phyloP scores from a whole-genome alignment of 371 early-diverging fungal genomes.

The Mucor irregularis region DNA sequence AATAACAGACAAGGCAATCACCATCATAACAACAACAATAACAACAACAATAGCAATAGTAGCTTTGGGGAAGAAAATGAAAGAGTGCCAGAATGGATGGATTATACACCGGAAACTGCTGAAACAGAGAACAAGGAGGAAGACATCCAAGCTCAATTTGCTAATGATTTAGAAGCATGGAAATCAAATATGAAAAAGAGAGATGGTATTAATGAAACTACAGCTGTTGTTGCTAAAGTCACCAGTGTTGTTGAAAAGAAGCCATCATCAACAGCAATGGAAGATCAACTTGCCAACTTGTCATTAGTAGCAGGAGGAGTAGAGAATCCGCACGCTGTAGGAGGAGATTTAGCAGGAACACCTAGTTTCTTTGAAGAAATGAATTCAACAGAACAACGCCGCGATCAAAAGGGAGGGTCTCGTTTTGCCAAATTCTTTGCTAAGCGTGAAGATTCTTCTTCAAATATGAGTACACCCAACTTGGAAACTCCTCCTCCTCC shows the following conservation, averaged over 20 bases:
- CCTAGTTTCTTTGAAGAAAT: conserved; percentile 19
- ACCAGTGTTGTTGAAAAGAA: background rate
- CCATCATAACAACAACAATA: background rate
- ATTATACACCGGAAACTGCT: conserved; percentile 56
- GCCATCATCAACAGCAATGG: no score
- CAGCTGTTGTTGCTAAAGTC: background rate
- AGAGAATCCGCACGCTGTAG: background rate
- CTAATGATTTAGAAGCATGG: conserved; percentile 66
- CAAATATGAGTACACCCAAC: no score
- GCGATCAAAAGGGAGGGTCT: conserved; percentile 49
- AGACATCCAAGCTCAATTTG: conserved; percentile 32
- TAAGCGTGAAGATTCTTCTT: conserved; percentile 47
- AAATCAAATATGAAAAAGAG: conserved; percentile 65
- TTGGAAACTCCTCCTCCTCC: background rate
- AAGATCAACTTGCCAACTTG: background rate
- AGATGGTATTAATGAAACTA: conserved; percentile 29
- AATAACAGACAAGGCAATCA: background rate
- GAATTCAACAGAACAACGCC: conserved; percentile 9
- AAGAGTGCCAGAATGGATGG: conserved; percentile 69
- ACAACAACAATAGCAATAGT: conserved; percentile 2
- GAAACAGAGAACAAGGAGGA: conserved; percentile 28
- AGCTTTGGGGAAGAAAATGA: conserved; percentile 22
- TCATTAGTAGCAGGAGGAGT: background rate
- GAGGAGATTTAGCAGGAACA: no score
- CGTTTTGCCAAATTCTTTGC: conserved; percentile 70